A percentile compares a stretch with the other conserved stretches of the same genome.
These are phyloP conservation scores for Cicer bijugum DNA, from an alignment of 306 rosid genomes.

Conservation along the genomic window DNA sequence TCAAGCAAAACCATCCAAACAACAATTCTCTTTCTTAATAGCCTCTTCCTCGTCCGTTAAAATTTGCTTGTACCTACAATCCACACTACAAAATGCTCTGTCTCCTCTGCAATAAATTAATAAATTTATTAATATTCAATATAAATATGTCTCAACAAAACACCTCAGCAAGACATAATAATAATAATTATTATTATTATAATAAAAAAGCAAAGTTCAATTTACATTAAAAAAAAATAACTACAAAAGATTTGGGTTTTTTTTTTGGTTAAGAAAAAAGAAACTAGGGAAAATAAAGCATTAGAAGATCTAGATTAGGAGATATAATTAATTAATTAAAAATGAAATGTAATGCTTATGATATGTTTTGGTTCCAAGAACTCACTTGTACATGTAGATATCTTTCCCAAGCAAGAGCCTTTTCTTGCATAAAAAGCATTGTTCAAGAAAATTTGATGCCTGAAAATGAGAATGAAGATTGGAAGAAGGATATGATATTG, in stretches of 20 bases:
- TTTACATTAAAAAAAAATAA: background rate
- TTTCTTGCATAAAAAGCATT: constrained; percentile 72
- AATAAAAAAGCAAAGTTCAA: background rate
- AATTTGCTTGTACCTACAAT: constrained; percentile 90
- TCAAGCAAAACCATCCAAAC: constrained; percentile 26
- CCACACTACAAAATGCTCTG: constrained; percentile 89
- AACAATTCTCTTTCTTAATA: constrained; percentile 55
- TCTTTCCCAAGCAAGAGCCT: constrained; percentile 80
- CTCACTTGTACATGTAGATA: constrained; percentile 98
- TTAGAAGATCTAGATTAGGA: constrained; percentile 32
- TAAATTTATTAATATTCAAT: background rate
- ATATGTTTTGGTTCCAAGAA: background rate
- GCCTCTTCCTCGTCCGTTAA: constrained; percentile 80
- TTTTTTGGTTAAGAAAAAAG: background rate
- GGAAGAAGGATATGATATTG: background rate
- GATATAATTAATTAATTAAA: background rate
- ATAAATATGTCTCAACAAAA: background rate
- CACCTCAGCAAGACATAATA: background rate
- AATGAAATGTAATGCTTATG: background rate
- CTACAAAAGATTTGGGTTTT: background rate
- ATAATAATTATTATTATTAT: background rate
- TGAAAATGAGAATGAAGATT: constrained; percentile 4
- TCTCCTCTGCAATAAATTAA: constrained; percentile 67
- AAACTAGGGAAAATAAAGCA: constrained; percentile 9
- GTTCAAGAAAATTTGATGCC: constrained; percentile 63